A percentile compares a stretch with the other conserved stretches of the same genome.
phyloP scores from a whole-genome alignment of 352 stramenopile genomes.

The Globisporangium spinosum region DNA sequence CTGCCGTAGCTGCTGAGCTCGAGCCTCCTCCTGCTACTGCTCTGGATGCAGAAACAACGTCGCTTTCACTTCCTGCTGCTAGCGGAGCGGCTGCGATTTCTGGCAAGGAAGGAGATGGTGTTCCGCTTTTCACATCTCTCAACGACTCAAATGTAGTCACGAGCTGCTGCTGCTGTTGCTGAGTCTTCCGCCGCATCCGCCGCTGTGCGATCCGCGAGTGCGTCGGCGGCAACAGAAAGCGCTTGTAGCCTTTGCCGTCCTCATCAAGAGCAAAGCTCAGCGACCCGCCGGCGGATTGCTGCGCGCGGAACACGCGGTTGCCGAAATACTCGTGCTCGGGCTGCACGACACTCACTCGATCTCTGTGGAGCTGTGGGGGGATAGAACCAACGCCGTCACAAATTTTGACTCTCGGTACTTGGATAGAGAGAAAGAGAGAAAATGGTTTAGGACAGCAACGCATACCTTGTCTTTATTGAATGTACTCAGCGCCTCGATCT shows the following conservation, averaged over 20 bases:
- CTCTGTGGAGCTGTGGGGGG: slow-evolving; percentile 51
- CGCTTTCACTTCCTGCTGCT: slow-evolving; percentile 15
- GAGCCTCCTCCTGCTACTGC: not conserved
- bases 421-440: not conserved
- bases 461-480: slow-evolving; percentile 77
- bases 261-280: slow-evolving; percentile 32
- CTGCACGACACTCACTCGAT: slow-evolving; percentile 56
- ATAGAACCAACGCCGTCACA: not conserved
- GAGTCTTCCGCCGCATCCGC: slow-evolving; percentile 35
- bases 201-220: slow-evolving; percentile 30
- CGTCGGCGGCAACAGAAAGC: slow-evolving; percentile 31
- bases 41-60: not conserved
- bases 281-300: slow-evolving; percentile 23
- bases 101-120: slow-evolving; percentile 8
- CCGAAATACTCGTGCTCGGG: slow-evolving; percentile 56
- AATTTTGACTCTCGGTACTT: not conserved
- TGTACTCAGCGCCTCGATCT: slow-evolving; percentile 87
- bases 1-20: slow-evolving; percentile 10
- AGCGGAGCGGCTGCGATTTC: slow-evolving; percentile 18
- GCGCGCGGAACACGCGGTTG: slow-evolving; percentile 28
- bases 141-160: slow-evolving; percentile 2
- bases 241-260: slow-evolving; percentile 34
- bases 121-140: slow-evolving; percentile 23
- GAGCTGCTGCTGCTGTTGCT: slow-evolving; percentile 20
- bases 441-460: not conserved